These are phyloP conservation scores for Tuber borchii DNA, from an alignment of 495 filamentous ascomycete genomes.

Conservation along the genomic window DNA sequence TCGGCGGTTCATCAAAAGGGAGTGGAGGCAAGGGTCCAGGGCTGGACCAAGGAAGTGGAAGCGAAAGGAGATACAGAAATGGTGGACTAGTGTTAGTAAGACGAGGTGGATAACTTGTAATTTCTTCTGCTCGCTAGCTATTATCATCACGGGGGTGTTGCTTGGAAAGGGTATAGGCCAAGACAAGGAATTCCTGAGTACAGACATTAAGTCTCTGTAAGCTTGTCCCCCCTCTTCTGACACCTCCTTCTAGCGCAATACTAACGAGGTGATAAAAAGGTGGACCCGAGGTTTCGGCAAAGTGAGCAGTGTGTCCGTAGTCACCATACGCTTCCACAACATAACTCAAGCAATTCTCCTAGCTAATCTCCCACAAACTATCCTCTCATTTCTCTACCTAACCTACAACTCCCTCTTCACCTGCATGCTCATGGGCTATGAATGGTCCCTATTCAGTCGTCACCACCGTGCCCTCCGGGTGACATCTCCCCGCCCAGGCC, in stretches of 20 bases:
- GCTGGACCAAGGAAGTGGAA: neutral
- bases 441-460: too few relatives aligned
- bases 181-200: neutral
- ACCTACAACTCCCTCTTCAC: too few relatives aligned
- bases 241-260: neutral
- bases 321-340: neutral
- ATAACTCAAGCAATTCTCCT: too few relatives aligned
- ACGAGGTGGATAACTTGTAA: conserved; percentile 9
- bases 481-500: conserved; percentile 37
- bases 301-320: neutral
- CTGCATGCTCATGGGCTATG: too few relatives aligned
- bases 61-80: neutral
- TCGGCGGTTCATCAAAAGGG: neutral
- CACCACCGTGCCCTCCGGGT: too few relatives aligned
- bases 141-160: neutral
- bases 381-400: too few relatives aligned
- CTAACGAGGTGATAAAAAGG: neutral
- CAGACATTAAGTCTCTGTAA: neutral
- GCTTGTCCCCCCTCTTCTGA: neutral
- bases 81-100: neutral
- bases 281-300: conserved; percentile 16
- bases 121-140: neutral
- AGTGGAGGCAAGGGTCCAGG: neutral
- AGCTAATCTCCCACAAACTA: too few relatives aligned
- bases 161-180: neutral